These are phyloP conservation scores for Paulownia fortunei DNA, from an alignment of 257 asterid species.

Conservation along the genomic window DNA sequence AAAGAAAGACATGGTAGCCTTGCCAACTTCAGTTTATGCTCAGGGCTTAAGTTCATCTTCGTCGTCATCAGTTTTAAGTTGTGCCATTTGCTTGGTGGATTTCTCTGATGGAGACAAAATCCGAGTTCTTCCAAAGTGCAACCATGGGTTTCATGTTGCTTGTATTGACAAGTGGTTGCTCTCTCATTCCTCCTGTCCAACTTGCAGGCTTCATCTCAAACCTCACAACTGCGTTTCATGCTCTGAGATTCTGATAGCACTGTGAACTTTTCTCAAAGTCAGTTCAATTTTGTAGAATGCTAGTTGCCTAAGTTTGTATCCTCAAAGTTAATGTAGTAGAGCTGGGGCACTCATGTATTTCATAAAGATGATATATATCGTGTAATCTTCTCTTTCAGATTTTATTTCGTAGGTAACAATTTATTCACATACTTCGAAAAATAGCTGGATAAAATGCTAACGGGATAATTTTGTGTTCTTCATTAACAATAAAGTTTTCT, in stretches of 20 bases:
- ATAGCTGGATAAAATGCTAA: too few species aligned
- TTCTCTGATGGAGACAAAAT: slow-evolving; percentile 36
- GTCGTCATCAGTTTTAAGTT: not conserved
- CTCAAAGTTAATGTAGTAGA: not conserved
- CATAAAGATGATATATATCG: not conserved
- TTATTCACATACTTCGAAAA: too few species aligned
- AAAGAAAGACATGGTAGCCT: slow-evolving; percentile 32
- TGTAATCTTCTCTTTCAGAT: too few species aligned
- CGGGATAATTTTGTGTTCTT: too few species aligned
- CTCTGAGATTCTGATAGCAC: not conserved
- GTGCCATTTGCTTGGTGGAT: slow-evolving; percentile 45
- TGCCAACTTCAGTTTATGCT: slow-evolving; percentile 32
- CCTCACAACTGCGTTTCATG: slow-evolving; percentile 1
- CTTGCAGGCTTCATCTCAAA: slow-evolving; percentile 39
- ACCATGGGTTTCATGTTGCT: slow-evolving; percentile 42
- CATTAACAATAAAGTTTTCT: too few species aligned
- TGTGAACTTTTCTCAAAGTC: not conserved
- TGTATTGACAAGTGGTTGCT: slow-evolving; percentile 41
- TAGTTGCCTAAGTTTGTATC: not conserved
- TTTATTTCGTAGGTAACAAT: too few species aligned
- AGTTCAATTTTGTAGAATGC: not conserved
- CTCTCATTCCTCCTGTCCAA: slow-evolving; percentile 46
- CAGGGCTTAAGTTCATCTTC: slow-evolving; percentile 18
- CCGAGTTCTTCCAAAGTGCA: slow-evolving; percentile 41
- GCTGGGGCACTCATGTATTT: not conserved